Evolutionary conservation across 306 rosid species (phyloP).

Genomic region (Inga laurina): DNA sequence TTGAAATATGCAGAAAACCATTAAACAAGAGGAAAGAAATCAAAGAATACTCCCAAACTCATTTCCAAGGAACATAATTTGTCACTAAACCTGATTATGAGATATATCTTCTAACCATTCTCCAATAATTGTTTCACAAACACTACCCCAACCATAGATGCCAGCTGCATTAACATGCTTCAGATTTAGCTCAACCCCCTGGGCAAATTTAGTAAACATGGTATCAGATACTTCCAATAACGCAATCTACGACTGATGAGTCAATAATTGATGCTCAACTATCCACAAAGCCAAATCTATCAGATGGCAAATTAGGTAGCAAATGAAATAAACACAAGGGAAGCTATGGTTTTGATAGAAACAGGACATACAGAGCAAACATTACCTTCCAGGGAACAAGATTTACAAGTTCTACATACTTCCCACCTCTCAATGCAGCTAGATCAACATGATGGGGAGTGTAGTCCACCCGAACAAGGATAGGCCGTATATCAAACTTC

Average conservation of each 20-base stretch:
- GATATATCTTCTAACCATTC: conserved; percentile 97
- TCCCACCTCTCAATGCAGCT: conserved; percentile 84
- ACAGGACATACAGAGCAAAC: conserved; percentile 12
- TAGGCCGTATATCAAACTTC: conserved; percentile 86
- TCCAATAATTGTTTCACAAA: conserved; percentile 76
- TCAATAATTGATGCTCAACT: conserved; percentile 5
- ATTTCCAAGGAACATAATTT: conserved; percentile 26
- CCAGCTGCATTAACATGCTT: conserved; percentile 89
- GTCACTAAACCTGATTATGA: conserved; percentile 76
- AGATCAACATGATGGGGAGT: conserved; percentile 81
- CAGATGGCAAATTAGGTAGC: neutral
- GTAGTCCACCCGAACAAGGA: conserved; percentile 89
- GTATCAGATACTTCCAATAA: conserved; percentile 29
- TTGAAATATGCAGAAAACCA: conserved; percentile 20
- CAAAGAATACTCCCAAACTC: conserved; percentile 29
- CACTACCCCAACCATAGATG: conserved; percentile 93
- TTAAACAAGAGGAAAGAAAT: conserved; percentile 33
- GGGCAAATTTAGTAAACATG: conserved; percentile 37
- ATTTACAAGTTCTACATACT: conserved; percentile 92
- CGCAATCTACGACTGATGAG: conserved; percentile 21
- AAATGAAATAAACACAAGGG: conserved; percentile 11
- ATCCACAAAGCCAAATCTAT: conserved; percentile 19
- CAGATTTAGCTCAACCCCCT: conserved; percentile 93
- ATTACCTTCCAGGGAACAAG: conserved; percentile 96
- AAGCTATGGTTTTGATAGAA: neutral